A percentile compares a stretch with the other conserved stretches of the same genome.
Evolutionary conservation across 345 rosid genomes (phyloP).

Genomic region (Brassica juncea): DNA sequence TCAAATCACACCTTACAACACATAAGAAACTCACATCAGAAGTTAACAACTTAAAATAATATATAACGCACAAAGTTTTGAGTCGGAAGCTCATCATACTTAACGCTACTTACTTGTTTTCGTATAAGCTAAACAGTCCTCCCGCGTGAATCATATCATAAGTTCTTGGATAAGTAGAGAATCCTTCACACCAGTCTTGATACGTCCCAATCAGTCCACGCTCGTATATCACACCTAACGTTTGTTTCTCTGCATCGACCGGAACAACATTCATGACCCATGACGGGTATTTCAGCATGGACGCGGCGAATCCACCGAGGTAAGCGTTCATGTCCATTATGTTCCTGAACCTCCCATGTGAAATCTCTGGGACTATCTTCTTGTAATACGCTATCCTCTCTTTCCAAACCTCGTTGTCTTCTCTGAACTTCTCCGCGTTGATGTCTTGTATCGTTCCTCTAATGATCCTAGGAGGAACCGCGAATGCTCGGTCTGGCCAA

Average conservation of each 20-base stretch:
- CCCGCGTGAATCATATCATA: conserved; percentile 92
- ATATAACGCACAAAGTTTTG: background rate
- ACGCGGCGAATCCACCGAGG: conserved; percentile 91
- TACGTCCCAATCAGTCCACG: conserved; percentile 87
- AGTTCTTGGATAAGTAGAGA: conserved; percentile 96
- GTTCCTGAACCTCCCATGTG: conserved; percentile 77
- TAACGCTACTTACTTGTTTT: conserved; percentile 54
- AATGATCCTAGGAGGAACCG: conserved; percentile 79
- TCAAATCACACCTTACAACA: conserved; percentile 68
- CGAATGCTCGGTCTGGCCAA: conserved; percentile 85
- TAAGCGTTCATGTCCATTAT: conserved; percentile 95
- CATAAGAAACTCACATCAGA: background rate
- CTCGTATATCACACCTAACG: conserved; percentile 76
- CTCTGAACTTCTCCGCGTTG: conserved; percentile 60
- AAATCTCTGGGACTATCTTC: conserved; percentile 51
- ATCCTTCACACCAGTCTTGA: conserved; percentile 97
- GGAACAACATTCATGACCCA: conserved; percentile 99
- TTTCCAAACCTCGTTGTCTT: conserved; percentile 82
- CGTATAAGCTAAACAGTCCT: conserved; percentile 77
- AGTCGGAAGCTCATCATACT: background rate
- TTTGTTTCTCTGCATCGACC: conserved; percentile 61
- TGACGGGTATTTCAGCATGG: conserved; percentile 62
- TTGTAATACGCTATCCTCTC: conserved; percentile 69
- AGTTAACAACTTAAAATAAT: no score
- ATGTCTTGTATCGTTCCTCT: conserved; percentile 70